Base-by-base conservation (phyloP, 139 green algal genomes). In the Spirogloea muscicola region DNA sequence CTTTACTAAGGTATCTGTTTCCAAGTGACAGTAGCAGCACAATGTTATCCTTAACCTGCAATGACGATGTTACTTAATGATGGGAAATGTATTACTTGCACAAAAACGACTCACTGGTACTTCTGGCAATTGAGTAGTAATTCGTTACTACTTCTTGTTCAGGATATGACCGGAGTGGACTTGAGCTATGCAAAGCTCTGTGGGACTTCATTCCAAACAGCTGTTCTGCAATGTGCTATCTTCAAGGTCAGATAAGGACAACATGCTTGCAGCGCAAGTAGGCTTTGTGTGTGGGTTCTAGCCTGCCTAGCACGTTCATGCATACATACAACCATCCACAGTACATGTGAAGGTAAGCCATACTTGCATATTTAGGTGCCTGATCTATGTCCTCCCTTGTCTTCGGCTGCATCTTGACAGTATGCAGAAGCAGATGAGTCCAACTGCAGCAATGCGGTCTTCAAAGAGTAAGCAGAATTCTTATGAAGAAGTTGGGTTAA, bases 231-330 rank as follows among this genome's bases (percentile, higher is more conserved):
- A 21, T 36, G 6, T 21, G 52, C 69, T 10, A 27, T 67, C 16
- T 77, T 77, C 31, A 21, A 57, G 34, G 69, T 77, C 34, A 76
- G 49, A n/a, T n/a, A n/a, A n/a, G n/a, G n/a, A n/a, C n/a, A n/a
- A n/a, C n/a, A n/a, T n/a, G n/a, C n/a, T n/a, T n/a, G n/a, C n/a
- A n/a, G n/a, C n/a, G n/a, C n/a, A n/a, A n/a, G n/a, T n/a, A n/a
- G n/a, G n/a, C n/a, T n/a, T n/a, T n/a, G n/a, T n/a, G n/a, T n/a
- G n/a, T n/a, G n/a, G n/a, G n/a, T n/a, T n/a, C n/a, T n/a, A n/a
- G n/a, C n/a, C n/a, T n/a, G n/a, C n/a, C n/a, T n/a, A n/a, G n/a
- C n/a, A n/a, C n/a, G n/a, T n/a, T n/a, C n/a, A n/a, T n/a, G n/a
- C n/a, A n/a, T n/a, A n/a, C n/a, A n/a, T n/a, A n/a, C n/a, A n/a